Conservation (phyloP, 164 flowering plant species). For the Dillenia turbinata region DNA sequence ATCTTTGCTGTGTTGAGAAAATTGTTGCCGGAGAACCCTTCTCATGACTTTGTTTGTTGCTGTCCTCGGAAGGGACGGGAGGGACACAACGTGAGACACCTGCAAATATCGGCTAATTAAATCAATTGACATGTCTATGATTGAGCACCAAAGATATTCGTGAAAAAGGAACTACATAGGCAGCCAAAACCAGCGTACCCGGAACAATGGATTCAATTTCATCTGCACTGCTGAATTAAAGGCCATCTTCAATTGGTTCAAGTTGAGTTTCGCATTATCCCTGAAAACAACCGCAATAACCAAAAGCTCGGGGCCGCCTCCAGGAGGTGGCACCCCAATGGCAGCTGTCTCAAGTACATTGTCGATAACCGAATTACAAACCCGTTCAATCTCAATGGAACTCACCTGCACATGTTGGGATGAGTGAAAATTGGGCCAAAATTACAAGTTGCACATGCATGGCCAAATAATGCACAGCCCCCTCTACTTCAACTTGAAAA, state of each 20-base stretch:
- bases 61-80: conserved; percentile 80
- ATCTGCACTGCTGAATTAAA: conserved; percentile 78
- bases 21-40: conserved; percentile 77
- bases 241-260: conserved; percentile 41
- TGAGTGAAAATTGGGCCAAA: too few species aligned
- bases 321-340: conserved; percentile 77
- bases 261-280: conserved; percentile 25
- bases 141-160: background rate
- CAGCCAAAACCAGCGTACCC: conserved; percentile 36
- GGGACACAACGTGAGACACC: conserved; percentile 50
- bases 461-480: too few species aligned
- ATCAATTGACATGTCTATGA: background rate
- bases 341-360: conserved; percentile 85
- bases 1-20: conserved; percentile 31
- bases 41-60: conserved; percentile 97
- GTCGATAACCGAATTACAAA: conserved; percentile 61
- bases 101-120: conserved; percentile 18
- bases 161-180: background rate
- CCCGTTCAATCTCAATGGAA: conserved; percentile 90
- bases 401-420: conserved; percentile 51
- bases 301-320: conserved; percentile 88
- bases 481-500: too few species aligned
- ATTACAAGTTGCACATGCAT: too few species aligned
- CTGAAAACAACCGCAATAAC: conserved; percentile 78
- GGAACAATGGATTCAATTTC: conserved; percentile 83